These are phyloP conservation scores for Beta lomatogona DNA, from an alignment of 179 eudicot species.

Conservation along the genomic window DNA sequence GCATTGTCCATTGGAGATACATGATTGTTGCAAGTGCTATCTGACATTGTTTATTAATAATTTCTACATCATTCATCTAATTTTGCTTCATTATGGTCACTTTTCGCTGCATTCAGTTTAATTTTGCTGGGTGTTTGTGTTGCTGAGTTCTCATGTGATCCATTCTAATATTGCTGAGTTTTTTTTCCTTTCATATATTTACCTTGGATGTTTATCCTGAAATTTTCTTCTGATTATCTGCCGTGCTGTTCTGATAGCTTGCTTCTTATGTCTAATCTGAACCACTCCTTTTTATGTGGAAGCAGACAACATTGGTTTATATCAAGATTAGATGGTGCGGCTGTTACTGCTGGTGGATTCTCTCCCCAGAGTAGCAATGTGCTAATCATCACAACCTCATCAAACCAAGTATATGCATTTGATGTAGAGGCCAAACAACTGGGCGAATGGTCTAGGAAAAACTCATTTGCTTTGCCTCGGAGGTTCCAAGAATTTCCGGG, in stretches of 20 bases:
- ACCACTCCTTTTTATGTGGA: not conserved
- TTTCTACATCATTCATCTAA: not conserved
- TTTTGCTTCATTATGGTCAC: not conserved
- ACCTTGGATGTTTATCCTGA: not conserved
- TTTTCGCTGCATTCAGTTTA: not conserved
- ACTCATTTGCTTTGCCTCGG: slow-evolving; percentile 67
- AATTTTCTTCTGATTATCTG: not conserved
- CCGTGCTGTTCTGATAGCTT: slow-evolving; percentile 16
- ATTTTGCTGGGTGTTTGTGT: not conserved
- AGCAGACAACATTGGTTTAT: slow-evolving; percentile 97
- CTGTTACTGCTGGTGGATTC: slow-evolving; percentile 93
- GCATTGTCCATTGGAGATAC: not conserved
- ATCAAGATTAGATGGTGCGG: slow-evolving; percentile 90
- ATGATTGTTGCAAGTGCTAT: not conserved
- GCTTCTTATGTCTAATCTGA: not conserved
- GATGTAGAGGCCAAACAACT: slow-evolving; percentile 91
- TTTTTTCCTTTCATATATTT: not conserved
- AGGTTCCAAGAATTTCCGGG: slow-evolving; percentile 92
- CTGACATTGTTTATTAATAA: not conserved
- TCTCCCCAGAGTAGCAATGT: slow-evolving; percentile 74
- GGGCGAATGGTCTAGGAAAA: slow-evolving; percentile 79
- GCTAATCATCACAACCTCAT: slow-evolving; percentile 81
- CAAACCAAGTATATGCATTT: slow-evolving; percentile 87
- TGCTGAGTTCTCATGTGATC: not conserved
- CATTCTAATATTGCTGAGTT: not conserved